Percentiles rank a stretch among this genome's conserved stretches.
Conservation (phyloP, 164 flowering plant species). For the Buxus sempervirens region DNA sequence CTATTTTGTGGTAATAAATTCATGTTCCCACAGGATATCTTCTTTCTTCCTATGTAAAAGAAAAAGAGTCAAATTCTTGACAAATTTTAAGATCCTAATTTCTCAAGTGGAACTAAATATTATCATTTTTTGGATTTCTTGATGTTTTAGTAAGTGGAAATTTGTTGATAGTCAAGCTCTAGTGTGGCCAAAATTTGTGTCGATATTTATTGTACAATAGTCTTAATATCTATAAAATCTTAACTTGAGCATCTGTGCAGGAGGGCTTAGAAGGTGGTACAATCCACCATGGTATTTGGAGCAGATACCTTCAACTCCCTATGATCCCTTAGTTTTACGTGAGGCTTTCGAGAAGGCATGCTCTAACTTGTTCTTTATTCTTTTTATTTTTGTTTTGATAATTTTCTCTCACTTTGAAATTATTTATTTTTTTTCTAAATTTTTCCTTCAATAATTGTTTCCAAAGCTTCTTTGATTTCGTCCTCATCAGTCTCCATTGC, state of each 20-base stretch:
- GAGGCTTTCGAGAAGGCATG: constrained; percentile 81
- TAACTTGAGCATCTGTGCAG: constrained; percentile 31
- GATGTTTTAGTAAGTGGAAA: too few species aligned
- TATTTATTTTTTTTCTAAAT: background rate
- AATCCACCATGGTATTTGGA: constrained; percentile 87
- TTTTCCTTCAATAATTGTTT: background rate
- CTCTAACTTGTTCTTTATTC: constrained; percentile 14
- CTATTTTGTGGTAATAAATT: too few species aligned
- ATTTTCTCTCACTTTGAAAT: too few species aligned
- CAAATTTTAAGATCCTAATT: too few species aligned
- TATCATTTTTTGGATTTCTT: background rate
- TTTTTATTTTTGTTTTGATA: background rate
- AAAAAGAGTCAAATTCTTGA: background rate
- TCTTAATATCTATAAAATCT: background rate
- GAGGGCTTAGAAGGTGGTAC: constrained; percentile 84
- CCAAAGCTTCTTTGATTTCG: background rate
- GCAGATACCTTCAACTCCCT: constrained; percentile 67
- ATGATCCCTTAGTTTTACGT: constrained; percentile 68
- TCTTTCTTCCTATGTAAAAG: background rate
- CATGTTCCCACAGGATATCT: background rate
- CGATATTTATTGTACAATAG: background rate
- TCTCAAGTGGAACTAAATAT: background rate
- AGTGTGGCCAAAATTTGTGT: too few species aligned
- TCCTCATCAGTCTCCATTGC: too few species aligned
- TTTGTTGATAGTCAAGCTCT: too few species aligned